These are phyloP conservation scores for Magnusiomyces tetraspermus DNA, from an alignment of 1,139 yeast genomes.

Conservation along the genomic window DNA sequence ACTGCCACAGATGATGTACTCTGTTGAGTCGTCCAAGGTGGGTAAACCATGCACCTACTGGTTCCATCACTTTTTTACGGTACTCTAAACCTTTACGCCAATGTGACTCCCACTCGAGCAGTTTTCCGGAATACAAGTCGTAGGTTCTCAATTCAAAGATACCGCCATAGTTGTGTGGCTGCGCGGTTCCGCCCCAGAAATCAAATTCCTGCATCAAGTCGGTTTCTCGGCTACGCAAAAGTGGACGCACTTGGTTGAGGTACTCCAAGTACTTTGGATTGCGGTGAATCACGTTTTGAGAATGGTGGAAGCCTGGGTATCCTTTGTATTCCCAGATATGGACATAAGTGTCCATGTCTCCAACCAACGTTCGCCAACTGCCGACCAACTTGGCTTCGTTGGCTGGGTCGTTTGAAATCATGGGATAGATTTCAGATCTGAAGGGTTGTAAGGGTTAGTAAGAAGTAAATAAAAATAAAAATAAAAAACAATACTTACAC, in stretches of 20 bases:
- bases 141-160: constrained; percentile 36
- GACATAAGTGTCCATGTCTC: constrained; percentile 33
- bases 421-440: constrained; percentile 28
- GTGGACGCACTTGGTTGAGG: constrained; percentile 27
- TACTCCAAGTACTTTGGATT: constrained; percentile 28
- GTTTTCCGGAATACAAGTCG: constrained; percentile 34
- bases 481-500: constrained; percentile 17
- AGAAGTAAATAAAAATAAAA: no score
- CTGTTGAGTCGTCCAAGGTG: constrained; percentile 35
- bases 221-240: constrained; percentile 31
- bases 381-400: constrained; percentile 35
- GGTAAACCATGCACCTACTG: constrained; percentile 40
- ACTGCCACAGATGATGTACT: constrained; percentile 39
- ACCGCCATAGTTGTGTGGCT: constrained; percentile 36
- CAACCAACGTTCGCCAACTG: constrained; percentile 36
- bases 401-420: constrained; percentile 28
- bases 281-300: constrained; percentile 31
- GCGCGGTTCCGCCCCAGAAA: constrained; percentile 40
- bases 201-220: constrained; percentile 36
- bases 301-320: constrained; percentile 35
- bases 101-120: constrained; percentile 37
- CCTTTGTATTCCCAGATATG: constrained; percentile 40
- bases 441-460: not conserved
- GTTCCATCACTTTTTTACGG: constrained; percentile 39
- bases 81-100: constrained; percentile 37